These are phyloP conservation scores for Thalassia testudinum DNA, from an alignment of 116 monocot species.

Conservation along the genomic window DNA sequence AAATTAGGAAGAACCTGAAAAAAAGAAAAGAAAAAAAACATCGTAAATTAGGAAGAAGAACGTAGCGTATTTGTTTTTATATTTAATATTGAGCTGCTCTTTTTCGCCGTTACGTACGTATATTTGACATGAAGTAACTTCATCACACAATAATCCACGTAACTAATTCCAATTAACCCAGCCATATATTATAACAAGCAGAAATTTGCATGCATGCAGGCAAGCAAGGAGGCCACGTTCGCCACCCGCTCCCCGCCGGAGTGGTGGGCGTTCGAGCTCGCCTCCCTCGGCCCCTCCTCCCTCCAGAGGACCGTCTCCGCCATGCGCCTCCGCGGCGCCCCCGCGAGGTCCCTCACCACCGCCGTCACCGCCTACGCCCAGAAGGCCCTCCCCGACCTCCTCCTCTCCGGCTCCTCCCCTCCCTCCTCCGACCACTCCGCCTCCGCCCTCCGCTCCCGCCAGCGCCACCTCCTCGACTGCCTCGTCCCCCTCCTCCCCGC, in stretches of 20 bases:
- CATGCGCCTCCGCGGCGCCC: conserved; percentile 42
- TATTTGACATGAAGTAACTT: too few relatives aligned
- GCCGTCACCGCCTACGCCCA: conserved; percentile 43
- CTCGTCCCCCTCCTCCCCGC: conserved; percentile 35
- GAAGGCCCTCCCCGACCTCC: conserved; percentile 39
- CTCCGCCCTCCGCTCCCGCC: conserved; percentile 3
- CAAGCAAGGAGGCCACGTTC: conserved; percentile 42
- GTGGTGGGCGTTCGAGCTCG: conserved; percentile 80
- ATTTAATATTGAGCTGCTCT: too few relatives aligned
- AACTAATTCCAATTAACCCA: too few relatives aligned
- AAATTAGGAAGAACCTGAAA: too few relatives aligned
- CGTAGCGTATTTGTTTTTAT: too few relatives aligned
- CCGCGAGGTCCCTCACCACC: conserved; percentile 29
- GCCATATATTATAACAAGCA: not conserved
- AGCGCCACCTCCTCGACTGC: conserved; percentile 35
- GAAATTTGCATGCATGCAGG: conserved; percentile 16
- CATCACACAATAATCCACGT: too few relatives aligned
- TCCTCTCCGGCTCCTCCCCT: conserved; percentile 13
- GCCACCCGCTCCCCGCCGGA: conserved; percentile 57
- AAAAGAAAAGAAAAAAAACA: too few relatives aligned
- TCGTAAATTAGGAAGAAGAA: too few relatives aligned
- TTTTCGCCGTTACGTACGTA: too few relatives aligned
- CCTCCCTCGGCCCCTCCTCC: conserved; percentile 33
- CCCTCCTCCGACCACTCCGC: conserved; percentile 4
- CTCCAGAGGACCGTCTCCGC: conserved; percentile 53